A percentile compares a stretch with the other conserved stretches of the same genome.
These are phyloP conservation scores for Penicillium cataractarum DNA, from an alignment of 495 filamentous ascomycete genomes.

Conservation along the genomic window DNA sequence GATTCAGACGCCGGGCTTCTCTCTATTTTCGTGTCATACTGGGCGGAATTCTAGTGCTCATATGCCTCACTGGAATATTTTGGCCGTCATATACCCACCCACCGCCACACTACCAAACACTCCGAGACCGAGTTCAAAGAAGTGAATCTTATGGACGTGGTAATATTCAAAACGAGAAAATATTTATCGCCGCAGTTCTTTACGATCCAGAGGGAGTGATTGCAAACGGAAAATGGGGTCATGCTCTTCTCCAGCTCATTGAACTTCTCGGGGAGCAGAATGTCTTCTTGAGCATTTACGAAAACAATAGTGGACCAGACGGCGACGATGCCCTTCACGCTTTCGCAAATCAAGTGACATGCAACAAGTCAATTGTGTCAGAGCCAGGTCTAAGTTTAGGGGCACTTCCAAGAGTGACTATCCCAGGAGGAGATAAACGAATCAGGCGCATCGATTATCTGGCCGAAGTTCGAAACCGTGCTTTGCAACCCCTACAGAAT, in stretches of 20 bases:
- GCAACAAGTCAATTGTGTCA: slow-evolving; percentile 57
- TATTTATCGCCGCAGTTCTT: slow-evolving; percentile 79
- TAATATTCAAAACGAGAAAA: slow-evolving; percentile 66
- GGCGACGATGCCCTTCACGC: slow-evolving; percentile 47
- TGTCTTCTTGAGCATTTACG: slow-evolving; percentile 62
- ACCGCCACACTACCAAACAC: slow-evolving; percentile 51
- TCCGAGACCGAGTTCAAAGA: slow-evolving; percentile 41
- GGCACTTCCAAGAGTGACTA: slow-evolving; percentile 55
- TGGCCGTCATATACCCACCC: slow-evolving; percentile 62
- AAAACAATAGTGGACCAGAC: slow-evolving; percentile 66
- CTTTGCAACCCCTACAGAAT: slow-evolving; percentile 60
- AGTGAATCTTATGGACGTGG: slow-evolving; percentile 55
- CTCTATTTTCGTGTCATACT: slow-evolving; percentile 62
- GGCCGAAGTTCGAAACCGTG: slow-evolving; percentile 79
- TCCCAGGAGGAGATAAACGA: slow-evolving; percentile 63
- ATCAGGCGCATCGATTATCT: slow-evolving; percentile 75
- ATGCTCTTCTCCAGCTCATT: slow-evolving; percentile 62
- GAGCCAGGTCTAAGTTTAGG: slow-evolving; percentile 56
- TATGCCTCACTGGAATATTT: slow-evolving; percentile 55
- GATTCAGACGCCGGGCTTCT: slow-evolving; percentile 41
- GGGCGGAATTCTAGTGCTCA: slow-evolving; percentile 66
- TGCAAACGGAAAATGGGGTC: slow-evolving; percentile 67
- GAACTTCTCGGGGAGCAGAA: slow-evolving; percentile 58
- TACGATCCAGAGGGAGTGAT: slow-evolving; percentile 64
- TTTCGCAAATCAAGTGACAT: slow-evolving; percentile 46